Percentiles rank a stretch among this genome's conserved stretches.
Evolutionary conservation across 2,329 filamentous ascomycete species (phyloP).

Genomic region (Pezicula rhizophila): DNA sequence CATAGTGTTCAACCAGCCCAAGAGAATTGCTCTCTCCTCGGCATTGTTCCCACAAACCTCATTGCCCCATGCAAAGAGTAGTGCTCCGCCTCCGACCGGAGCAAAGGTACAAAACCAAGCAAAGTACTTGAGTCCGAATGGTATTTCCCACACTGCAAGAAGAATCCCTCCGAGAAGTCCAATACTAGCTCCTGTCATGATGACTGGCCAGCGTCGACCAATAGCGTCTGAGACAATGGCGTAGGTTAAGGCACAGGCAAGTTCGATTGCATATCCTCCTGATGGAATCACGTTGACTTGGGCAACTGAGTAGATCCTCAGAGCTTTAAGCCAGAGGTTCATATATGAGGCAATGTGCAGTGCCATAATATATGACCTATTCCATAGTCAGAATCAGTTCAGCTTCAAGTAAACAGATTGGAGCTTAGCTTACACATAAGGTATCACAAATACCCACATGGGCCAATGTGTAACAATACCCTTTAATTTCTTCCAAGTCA

Average conservation of each 20-base stretch:
- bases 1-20: not conserved
- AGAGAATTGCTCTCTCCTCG: not conserved
- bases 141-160: not conserved
- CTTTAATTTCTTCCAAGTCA: not conserved
- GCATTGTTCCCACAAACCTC: not conserved
- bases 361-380: not conserved
- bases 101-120: not conserved
- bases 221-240: not conserved
- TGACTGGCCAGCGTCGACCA: not conserved
- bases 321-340: not conserved
- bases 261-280: not conserved
- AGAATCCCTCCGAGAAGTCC: not conserved
- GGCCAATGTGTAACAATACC: too few species aligned
- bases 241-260: not conserved
- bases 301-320: not conserved
- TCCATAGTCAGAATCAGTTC: not conserved
- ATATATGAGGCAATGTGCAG: not conserved
- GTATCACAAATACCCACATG: too few species aligned
- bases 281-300: conserved; percentile 1
- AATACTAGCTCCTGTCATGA: not conserved
- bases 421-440: not conserved
- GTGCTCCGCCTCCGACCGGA: not conserved
- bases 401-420: not conserved
- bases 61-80: not conserved
- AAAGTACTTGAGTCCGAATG: not conserved